These are phyloP conservation scores for Hypoxylon sp. DNA, from an alignment of 2,329 filamentous ascomycete species.

Conservation along the genomic window DNA sequence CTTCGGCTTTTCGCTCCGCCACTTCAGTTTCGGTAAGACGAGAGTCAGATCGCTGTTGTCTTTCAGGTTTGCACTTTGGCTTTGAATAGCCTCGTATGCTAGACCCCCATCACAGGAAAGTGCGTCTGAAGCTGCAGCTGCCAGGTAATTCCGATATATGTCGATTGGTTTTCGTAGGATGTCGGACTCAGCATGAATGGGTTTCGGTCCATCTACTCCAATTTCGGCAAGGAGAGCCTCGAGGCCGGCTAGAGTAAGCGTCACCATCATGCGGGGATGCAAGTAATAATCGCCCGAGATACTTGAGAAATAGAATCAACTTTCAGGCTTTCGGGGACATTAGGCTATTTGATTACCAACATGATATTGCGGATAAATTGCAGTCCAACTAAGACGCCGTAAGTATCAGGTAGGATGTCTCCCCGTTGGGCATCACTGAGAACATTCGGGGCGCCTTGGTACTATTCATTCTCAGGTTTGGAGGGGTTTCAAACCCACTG, in stretches of 20 bases:
- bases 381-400: neutral
- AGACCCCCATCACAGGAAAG: conserved; percentile 34
- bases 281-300: conserved; percentile 7
- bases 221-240: conserved; percentile 66
- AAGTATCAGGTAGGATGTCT: neutral
- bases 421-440: neutral
- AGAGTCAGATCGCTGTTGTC: conserved; percentile 46
- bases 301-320: neutral
- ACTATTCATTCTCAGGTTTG: too few relatives aligned
- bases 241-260: conserved; percentile 67
- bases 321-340: neutral
- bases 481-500: conserved; percentile 1
- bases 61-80: conserved; percentile 37
- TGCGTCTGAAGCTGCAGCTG: conserved; percentile 34
- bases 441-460: too few relatives aligned
- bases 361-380: neutral
- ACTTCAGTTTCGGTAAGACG: conserved; percentile 45
- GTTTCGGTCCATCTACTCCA: conserved; percentile 53
- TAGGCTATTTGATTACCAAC: neutral
- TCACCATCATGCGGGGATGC: conserved; percentile 50
- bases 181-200: conserved; percentile 42
- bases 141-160: conserved; percentile 45
- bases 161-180: conserved; percentile 42
- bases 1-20: conserved; percentile 31
- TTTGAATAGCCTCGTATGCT: conserved; percentile 46